Conservation (phyloP, 768 basidiomycete species). For the Boletus pseudo-olivaceus region DNA sequence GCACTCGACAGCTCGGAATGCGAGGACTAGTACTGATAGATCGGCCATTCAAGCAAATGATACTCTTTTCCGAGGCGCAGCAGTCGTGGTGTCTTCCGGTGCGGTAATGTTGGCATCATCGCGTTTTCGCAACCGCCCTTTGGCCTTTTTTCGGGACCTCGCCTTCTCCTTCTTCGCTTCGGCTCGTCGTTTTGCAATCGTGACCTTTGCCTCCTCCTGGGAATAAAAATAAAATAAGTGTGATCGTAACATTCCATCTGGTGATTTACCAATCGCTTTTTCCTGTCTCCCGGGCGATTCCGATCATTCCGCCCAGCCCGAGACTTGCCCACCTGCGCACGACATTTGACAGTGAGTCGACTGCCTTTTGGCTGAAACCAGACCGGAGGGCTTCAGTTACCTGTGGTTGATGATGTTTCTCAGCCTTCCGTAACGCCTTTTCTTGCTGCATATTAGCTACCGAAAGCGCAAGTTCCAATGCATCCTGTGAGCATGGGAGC, state of each 20-base stretch:
- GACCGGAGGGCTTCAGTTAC: conserved; percentile 20
- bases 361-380: conserved; percentile 16
- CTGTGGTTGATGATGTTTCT: conserved; percentile 40
- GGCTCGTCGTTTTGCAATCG: conserved; percentile 36
- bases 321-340: conserved; percentile 27
- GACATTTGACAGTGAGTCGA: conserved; percentile 14
- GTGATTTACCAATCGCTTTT: conserved; percentile 38
- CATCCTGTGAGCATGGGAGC: conserved; percentile 37
- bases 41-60: conserved; percentile 27
- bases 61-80: conserved; percentile 32
- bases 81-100: conserved; percentile 5
- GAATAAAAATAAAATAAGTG: conserved; percentile 12
- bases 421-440: conserved; percentile 37
- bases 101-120: conserved; percentile 10
- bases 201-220: conserved; percentile 42
- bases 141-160: conserved; percentile 28
- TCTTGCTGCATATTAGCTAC: conserved; percentile 47
- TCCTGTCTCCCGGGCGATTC: conserved; percentile 28
- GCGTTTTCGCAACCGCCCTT: conserved; percentile 10
- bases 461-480: conserved; percentile 43
- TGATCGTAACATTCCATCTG: conserved; percentile 8
- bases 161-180: conserved; percentile 39
- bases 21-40: conserved; percentile 19
- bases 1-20: conserved; percentile 14
- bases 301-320: conserved; percentile 26